phyloP scores from a whole-genome alignment of 139 green algal genomes.

The Coelastrella sp. region DNA sequence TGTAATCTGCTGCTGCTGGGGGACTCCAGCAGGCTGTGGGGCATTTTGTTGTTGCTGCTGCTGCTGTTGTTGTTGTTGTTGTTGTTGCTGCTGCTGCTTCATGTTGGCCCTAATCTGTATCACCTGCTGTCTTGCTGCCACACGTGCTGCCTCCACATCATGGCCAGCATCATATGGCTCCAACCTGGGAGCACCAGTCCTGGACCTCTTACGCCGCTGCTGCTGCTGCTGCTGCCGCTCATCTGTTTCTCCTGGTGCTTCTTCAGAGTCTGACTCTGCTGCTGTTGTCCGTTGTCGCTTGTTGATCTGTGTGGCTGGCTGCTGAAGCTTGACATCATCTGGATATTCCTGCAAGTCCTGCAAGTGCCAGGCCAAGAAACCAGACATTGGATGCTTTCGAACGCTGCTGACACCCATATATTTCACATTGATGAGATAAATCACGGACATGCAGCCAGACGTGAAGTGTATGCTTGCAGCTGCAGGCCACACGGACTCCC shows the following conservation, averaged over 20 bases:
- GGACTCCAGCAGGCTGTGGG: background rate
- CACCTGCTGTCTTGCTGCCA: conserved; percentile 17
- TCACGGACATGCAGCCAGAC: background rate
- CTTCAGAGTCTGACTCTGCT: conserved; percentile 13
- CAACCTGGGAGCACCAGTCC: background rate
- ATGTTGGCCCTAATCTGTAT: background rate
- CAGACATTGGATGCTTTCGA: background rate
- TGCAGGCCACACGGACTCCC: background rate
- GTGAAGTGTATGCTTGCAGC: background rate
- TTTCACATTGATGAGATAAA: background rate
- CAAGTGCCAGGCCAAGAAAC: background rate
- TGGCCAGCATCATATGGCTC: conserved; percentile 1
- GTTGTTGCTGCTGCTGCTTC: background rate
- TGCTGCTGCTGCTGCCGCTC: background rate
- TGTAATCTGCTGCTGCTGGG: background rate
- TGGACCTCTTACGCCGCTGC: background rate
- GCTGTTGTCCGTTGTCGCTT: background rate
- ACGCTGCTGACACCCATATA: background rate
- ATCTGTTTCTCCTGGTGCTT: background rate
- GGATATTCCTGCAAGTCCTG: conserved; percentile 31
- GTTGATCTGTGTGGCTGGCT: background rate
- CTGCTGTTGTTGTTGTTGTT: background rate
- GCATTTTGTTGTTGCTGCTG: background rate
- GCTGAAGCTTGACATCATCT: conserved; percentile 22
- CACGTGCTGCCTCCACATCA: conserved; percentile 5